Conservation (phyloP, 192 early-diverging fungal species). For the Spinellus fusiger region DNA sequence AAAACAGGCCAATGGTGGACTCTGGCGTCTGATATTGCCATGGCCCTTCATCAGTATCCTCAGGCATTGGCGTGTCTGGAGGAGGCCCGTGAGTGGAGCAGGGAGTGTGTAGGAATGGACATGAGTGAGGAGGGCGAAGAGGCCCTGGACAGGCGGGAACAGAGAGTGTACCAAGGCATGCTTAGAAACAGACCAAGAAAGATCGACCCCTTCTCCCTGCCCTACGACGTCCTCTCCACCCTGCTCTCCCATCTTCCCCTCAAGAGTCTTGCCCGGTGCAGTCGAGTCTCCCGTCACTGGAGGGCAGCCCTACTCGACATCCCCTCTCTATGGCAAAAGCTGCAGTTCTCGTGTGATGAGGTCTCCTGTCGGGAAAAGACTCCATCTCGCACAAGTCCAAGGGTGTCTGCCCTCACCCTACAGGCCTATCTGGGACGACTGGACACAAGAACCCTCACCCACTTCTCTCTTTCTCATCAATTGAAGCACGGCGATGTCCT, state of each 20-base stretch:
- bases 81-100: neutral
- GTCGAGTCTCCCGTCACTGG: slow-evolving; percentile 8
- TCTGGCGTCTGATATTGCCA: too few species aligned
- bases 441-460: neutral
- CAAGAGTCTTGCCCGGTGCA: neutral
- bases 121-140: neutral
- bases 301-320: neutral
- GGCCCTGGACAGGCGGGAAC: neutral
- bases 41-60: too few species aligned
- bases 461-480: neutral
- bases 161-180: neutral
- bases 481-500: slow-evolving; percentile 4
- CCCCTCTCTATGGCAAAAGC: slow-evolving; percentile 9
- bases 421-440: slow-evolving; percentile 1
- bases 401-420: neutral
- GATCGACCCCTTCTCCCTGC: too few species aligned
- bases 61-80: too few species aligned
- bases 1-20: too few species aligned
- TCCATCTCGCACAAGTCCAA: neutral
- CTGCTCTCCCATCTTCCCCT: slow-evolving; percentile 4
- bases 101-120: too few species aligned
- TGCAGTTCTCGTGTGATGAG: too few species aligned
- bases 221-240: slow-evolving; percentile 1
- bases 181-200: too few species aligned
- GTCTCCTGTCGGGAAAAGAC: too few species aligned